These are phyloP conservation scores for Eustoma russellianum DNA, from an alignment of 257 asterid genomes.

Conservation along the genomic window DNA sequence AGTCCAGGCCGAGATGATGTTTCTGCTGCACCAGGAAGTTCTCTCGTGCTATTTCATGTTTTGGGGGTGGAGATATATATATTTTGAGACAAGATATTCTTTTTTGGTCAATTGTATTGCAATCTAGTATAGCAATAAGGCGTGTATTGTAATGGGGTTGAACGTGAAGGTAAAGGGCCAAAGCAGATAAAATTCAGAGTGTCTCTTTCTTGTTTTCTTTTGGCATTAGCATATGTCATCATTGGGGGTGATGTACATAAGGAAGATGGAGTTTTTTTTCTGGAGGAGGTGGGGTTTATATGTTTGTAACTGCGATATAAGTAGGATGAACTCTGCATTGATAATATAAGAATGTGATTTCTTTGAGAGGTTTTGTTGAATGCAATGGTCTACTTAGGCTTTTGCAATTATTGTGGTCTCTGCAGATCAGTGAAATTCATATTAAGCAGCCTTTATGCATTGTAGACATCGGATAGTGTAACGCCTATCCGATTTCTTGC, in stretches of 20 bases:
- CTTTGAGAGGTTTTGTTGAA: not conserved
- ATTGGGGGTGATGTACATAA: conserved; percentile 27
- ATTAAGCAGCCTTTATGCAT: too few species aligned
- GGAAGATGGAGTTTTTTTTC: conserved; percentile 10
- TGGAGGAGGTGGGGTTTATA: conserved; percentile 9
- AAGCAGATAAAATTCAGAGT: conserved; percentile 6
- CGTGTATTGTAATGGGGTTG: too few species aligned
- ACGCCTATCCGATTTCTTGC: too few species aligned
- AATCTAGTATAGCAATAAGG: conserved; percentile 19
- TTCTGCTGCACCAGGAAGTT: not conserved
- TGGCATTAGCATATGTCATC: conserved; percentile 13
- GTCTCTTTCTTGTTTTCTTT: conserved; percentile 7
- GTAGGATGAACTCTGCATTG: conserved; percentile 8
- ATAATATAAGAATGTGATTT: conserved; percentile 13
- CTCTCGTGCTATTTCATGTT: conserved; percentile 1
- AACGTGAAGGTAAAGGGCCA: too few species aligned
- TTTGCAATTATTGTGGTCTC: too few species aligned
- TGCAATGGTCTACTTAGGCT: too few species aligned
- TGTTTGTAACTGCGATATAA: conserved; percentile 18
- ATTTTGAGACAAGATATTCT: conserved; percentile 2
- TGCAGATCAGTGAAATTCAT: too few species aligned
- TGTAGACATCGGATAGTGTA: too few species aligned
- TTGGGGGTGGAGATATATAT: conserved; percentile 10
- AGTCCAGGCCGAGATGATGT: conserved; percentile 22
- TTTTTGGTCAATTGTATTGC: conserved; percentile 12